Evolutionary conservation across 2,329 filamentous ascomycete genomes (phyloP).

Genomic region (Alternaria brassicae): DNA sequence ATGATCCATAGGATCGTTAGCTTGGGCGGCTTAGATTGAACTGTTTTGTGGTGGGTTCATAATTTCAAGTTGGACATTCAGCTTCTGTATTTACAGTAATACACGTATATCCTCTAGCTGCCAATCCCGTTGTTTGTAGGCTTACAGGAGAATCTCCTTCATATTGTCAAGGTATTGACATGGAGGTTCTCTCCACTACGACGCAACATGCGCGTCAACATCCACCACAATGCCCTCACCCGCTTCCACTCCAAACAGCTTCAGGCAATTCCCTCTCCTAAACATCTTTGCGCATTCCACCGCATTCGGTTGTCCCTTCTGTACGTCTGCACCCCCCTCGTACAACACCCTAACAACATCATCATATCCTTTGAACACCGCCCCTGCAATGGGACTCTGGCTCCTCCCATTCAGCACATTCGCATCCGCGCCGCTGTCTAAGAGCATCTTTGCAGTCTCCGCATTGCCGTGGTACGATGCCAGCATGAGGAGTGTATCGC

Average conservation of each 20-base stretch:
- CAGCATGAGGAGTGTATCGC: slow-evolving; percentile 78
- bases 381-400: slow-evolving; percentile 73
- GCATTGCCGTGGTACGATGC: slow-evolving; percentile 73
- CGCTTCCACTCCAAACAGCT: slow-evolving; percentile 38
- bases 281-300: slow-evolving; percentile 58
- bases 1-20: not conserved
- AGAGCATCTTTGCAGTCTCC: slow-evolving; percentile 65
- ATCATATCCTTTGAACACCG: slow-evolving; percentile 74
- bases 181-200: not conserved
- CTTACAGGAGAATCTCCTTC: not conserved
- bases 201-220: slow-evolving; percentile 3
- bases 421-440: slow-evolving; percentile 69
- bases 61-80: not conserved
- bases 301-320: slow-evolving; percentile 55
- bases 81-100: not conserved
- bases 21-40: not conserved
- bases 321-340: slow-evolving; percentile 53
- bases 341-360: slow-evolving; percentile 65
- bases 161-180: not conserved
- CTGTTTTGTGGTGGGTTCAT: not conserved
- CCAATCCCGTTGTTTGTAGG: not conserved
- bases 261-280: slow-evolving; percentile 45
- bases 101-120: not conserved
- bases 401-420: slow-evolving; percentile 72
- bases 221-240: slow-evolving; percentile 20